Evolutionary conservation across 1,284 basidiomycete genomes (phyloP).

Genomic region (Melampsora abietis-canadensis): DNA sequence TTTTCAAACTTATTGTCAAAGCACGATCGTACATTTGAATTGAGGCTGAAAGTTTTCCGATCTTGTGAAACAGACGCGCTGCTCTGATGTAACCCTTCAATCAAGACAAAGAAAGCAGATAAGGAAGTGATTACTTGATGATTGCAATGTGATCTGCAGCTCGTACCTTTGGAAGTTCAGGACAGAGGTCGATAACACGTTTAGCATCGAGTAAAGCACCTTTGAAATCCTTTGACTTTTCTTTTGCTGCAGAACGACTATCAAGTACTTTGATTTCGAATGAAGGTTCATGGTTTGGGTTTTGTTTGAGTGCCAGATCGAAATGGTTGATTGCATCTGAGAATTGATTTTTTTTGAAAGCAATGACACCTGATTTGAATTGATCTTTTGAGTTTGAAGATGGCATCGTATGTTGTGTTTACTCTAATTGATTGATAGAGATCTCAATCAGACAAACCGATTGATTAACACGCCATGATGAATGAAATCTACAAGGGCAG

Average conservation of each 20-base stretch:
- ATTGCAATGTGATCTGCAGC: not conserved
- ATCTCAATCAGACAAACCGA: no score
- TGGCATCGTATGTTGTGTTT: no score
- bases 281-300: not conserved
- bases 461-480: no score
- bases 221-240: conserved; percentile 28
- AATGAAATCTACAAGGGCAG: no score
- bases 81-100: conserved; percentile 32
- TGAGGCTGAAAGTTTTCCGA: conserved; percentile 17
- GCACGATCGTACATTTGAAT: conserved; percentile 32
- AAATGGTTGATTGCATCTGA: conserved; percentile 17
- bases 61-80: conserved; percentile 26
- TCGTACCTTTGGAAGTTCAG: conserved; percentile 18
- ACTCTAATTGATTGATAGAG: no score
- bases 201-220: conserved; percentile 22
- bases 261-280: conserved; percentile 24
- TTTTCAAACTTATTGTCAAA: not conserved
- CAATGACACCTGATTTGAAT: conserved; percentile 21
- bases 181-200: conserved; percentile 20
- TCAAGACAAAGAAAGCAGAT: not conserved
- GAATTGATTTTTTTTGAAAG: conserved; percentile 24
- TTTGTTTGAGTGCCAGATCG: conserved; percentile 25
- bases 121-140: not conserved
- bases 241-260: conserved; percentile 38
- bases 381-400: no score